Conservation (phyloP, 78 protist species). For the Cavenderia fasciculata region DNA sequence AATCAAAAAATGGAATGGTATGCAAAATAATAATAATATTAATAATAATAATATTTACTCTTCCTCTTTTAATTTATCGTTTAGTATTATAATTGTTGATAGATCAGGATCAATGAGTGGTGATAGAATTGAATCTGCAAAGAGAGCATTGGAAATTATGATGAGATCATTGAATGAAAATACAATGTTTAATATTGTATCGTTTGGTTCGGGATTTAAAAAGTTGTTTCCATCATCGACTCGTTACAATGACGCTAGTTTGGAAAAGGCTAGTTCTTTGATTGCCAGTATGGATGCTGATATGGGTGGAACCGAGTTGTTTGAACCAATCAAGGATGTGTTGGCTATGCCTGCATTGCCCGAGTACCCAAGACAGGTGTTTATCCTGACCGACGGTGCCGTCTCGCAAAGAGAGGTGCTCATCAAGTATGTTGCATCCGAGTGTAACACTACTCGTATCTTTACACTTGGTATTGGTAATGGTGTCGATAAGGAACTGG, state of each 20-base stretch:
- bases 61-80: not conserved
- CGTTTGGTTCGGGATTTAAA: not conserved
- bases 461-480: conserved; percentile 7
- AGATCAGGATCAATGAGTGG: conserved; percentile 31
- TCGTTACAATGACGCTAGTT: not conserved
- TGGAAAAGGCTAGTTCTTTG: not conserved
- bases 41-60: too few relatives aligned
- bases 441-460: not conserved
- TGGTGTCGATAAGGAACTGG: not conserved
- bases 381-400: conserved; percentile 31
- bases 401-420: not conserved
- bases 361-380: conserved; percentile 5
- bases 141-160: conserved; percentile 3
- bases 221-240: not conserved
- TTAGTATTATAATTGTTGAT: not conserved
- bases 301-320: conserved; percentile 48
- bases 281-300: not conserved
- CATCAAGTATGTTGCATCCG: not conserved
- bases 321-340: not conserved
- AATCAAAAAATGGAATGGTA: conserved; percentile 29
- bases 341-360: not conserved
- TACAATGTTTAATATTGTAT: conserved; percentile 5
- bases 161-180: conserved; percentile 18
- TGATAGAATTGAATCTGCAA: conserved; percentile 7
- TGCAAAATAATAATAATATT: too few relatives aligned